These are phyloP conservation scores for Ceratonia siliqua DNA, from an alignment of 306 rosid genomes.

Conservation along the genomic window DNA sequence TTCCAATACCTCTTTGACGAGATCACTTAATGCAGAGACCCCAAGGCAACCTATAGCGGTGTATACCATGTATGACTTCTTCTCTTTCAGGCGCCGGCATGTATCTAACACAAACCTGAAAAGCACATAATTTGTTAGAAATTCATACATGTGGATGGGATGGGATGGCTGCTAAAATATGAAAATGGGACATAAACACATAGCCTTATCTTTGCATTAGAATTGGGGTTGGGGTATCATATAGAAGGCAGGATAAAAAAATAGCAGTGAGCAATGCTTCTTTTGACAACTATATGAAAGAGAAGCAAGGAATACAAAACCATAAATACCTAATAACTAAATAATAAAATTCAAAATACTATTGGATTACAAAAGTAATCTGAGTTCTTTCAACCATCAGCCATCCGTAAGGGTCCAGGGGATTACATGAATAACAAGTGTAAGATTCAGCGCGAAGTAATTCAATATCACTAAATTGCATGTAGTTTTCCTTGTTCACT, in stretches of 20 bases:
- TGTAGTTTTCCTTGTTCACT: not conserved
- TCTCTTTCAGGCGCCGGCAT: constrained; percentile 75
- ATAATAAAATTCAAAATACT: not conserved
- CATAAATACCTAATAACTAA: not conserved
- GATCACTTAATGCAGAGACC: constrained; percentile 68
- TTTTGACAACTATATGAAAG: not conserved
- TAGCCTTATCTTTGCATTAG: not conserved
- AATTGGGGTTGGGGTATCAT: not conserved
- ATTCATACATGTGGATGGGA: constrained; percentile 1
- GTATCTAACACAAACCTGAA: constrained; percentile 76
- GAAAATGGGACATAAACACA: not conserved
- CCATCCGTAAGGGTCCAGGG: not conserved
- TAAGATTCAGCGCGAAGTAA: not conserved
- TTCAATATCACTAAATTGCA: not conserved
- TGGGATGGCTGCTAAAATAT: not conserved
- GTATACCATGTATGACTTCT: constrained; percentile 82
- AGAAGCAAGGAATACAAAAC: constrained; percentile 26
- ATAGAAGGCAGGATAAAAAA: not conserved
- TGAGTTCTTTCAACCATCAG: constrained; percentile 4
- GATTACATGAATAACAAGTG: not conserved
- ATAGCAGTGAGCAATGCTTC: not conserved
- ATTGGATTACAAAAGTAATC: not conserved
- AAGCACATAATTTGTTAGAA: constrained; percentile 27
- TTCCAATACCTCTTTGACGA: constrained; percentile 74
- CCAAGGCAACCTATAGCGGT: constrained; percentile 92